Percentiles rank a stretch among this genome's conserved stretches.
Conservation (phyloP, 805 yeast species). For the Zygosaccharomyces bisporus region DNA sequence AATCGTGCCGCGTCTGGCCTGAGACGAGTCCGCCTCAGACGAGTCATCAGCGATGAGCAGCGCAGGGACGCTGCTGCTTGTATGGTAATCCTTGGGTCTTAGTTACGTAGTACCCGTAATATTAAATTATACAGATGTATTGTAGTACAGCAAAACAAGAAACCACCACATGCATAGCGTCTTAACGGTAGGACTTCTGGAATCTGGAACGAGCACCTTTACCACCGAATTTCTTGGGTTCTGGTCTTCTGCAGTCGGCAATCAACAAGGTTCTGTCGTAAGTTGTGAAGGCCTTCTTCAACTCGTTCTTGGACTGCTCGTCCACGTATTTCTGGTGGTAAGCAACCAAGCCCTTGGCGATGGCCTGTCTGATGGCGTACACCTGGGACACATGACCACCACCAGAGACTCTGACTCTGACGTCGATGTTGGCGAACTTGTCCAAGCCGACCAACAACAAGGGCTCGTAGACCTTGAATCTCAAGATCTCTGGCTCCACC, state of each 20-base stretch:
- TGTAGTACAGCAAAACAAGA: conserved; percentile 16
- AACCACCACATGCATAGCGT: conserved; percentile 32
- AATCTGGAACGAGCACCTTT: conserved; percentile 99
- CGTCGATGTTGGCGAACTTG: conserved; percentile 97
- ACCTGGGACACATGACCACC: conserved; percentile 99
- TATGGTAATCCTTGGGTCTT: conserved; percentile 5
- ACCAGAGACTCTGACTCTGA: conserved; percentile 98
- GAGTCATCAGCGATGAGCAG: background rate
- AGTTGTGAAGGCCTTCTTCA: conserved; percentile 94
- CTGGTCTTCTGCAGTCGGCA: conserved; percentile 99
- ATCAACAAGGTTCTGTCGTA: conserved; percentile 99
- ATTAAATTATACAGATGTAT: conserved; percentile 34
- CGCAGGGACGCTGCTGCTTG: no score
- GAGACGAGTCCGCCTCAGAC: no score
- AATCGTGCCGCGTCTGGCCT: background rate
- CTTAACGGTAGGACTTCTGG: conserved; percentile 99
- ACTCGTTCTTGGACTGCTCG: conserved; percentile 99
- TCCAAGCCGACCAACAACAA: conserved; percentile 96
- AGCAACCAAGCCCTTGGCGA: conserved; percentile 99
- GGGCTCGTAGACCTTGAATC: conserved; percentile 99
- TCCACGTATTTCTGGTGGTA: conserved; percentile 99
- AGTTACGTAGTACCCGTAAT: conserved; percentile 32
- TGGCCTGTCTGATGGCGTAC: conserved; percentile 99
- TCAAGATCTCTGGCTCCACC: conserved; percentile 97
- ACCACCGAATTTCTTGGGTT: conserved; percentile 99